Evolutionary conservation across 345 rosid genomes (phyloP), one percentile per base, ranked within the genome.

Genomic region (Gossypium raimondii): DNA sequence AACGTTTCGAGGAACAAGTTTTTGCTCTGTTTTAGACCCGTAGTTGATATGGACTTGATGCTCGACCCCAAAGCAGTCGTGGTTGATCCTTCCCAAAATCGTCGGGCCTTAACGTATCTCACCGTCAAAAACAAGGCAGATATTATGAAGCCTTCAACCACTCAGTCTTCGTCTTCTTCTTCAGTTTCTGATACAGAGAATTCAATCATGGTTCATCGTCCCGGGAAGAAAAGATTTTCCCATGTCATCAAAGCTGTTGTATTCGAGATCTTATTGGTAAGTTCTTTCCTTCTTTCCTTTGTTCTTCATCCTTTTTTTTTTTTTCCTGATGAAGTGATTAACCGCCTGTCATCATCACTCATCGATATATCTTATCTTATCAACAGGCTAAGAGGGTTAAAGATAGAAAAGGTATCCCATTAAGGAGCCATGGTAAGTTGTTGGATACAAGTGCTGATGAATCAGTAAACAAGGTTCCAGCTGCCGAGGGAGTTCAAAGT

Each of bases 21-120:
- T 51, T 61, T 82, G 79, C 74, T 79, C 16, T 87, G 90, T 76
- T 87, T 87, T 59, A 72, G 83, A 63, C 86, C 85, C 13, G 87
- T 72, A 38, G 86, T 73, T 17, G 80, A 78, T 2, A 61, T 84
- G 78, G 86, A 82, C 20, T 51, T 78, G 27, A 65, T 80, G 55
- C 74, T 67, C 3, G 56, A 67, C 55, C 24, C 71, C 56, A 7
- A 67, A 47, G 2, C 55, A 12, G 56, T 47, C 24, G 38, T 22
- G 11, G 71, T 80, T n/a, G 79, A 59, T 45, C 34, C 50, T 67
- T 38, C 78, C 59, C 8, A 18, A 34, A 13, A n/a, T 1, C 44
- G 20, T 1, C 44, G 25, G n/a, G 11, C 73, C 53, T 57, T 22
- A 7, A 55, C 53, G 12, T 47, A 13, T 67, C 12, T 52, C n/a